Conservation (phyloP, 2,329 filamentous ascomycete genomes). For the Pseudogymnoascus sp. region DNA sequence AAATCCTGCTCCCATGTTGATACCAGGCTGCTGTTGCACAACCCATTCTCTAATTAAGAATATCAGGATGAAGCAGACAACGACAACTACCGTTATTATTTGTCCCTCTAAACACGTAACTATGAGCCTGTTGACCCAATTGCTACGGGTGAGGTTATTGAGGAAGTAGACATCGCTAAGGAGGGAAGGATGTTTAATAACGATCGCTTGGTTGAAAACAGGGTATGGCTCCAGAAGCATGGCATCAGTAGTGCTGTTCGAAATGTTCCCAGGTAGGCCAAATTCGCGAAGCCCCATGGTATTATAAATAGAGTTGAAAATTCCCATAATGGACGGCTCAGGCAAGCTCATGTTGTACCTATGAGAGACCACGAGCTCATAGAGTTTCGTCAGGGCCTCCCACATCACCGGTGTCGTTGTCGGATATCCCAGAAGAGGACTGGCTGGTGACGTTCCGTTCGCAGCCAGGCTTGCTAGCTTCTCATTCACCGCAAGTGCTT, state of each 20-base stretch:
- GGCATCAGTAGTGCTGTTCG: background rate
- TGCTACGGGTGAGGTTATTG: conserved; percentile 57
- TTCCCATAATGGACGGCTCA: background rate
- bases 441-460: conserved; percentile 25
- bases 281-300: background rate
- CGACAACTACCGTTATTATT: conserved; percentile 83
- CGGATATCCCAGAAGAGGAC: conserved; percentile 22
- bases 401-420: conserved; percentile 31
- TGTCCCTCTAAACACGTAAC: conserved; percentile 86
- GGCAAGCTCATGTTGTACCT: conserved; percentile 1
- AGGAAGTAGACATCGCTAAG: conserved; percentile 51
- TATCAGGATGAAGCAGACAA: conserved; percentile 90
- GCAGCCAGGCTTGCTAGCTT: conserved; percentile 19
- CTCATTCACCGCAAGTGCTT: conserved; percentile 20
- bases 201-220: background rate
- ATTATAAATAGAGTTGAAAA: background rate
- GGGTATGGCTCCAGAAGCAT: background rate
- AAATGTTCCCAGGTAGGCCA: background rate
- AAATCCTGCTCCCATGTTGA: conserved; percentile 63
- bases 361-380: background rate
- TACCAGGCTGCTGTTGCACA: conserved; percentile 90
- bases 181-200: conserved; percentile 34
- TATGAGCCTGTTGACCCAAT: conserved; percentile 66
- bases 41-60: conserved; percentile 97
- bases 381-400: background rate